phyloP scores from a whole-genome alignment of 2,329 filamentous ascomycete species.

The Sclerotinia sclerotiorum region DNA sequence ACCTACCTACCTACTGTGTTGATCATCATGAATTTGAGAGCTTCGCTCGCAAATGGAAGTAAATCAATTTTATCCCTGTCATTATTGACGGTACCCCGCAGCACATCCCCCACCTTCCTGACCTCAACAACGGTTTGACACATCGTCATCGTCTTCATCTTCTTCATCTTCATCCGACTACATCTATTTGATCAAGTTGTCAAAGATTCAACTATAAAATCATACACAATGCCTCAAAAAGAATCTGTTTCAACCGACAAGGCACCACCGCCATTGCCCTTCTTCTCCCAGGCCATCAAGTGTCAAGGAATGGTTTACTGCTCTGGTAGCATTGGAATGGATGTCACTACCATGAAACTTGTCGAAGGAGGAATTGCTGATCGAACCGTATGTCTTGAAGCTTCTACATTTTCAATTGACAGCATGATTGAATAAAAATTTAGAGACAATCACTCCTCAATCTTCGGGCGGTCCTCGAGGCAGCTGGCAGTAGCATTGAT shows the following conservation, averaged over 20 bases:
- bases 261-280: conserved; percentile 52
- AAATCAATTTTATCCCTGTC: conserved; percentile 3
- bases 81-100: background rate
- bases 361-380: conserved; percentile 58
- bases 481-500: conserved; percentile 56
- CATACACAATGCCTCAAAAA: conserved; percentile 26
- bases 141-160: no score
- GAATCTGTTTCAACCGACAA: conserved; percentile 29
- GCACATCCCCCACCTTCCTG: background rate
- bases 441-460: conserved; percentile 59
- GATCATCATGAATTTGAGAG: background rate
- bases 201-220: background rate
- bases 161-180: background rate
- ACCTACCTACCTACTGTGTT: background rate
- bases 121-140: background rate
- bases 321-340: conserved; percentile 61
- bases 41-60: background rate
- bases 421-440: background rate
- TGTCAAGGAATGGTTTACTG: conserved; percentile 70
- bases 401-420: background rate
- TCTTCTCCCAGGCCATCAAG: conserved; percentile 61
- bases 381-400: conserved; percentile 47
- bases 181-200: conserved; percentile 41
- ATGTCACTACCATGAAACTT: conserved; percentile 54
- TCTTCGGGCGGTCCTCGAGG: conserved; percentile 58